Conservation (phyloP, 2,329 filamentous ascomycete genomes). For the Zalaria sp. region DNA sequence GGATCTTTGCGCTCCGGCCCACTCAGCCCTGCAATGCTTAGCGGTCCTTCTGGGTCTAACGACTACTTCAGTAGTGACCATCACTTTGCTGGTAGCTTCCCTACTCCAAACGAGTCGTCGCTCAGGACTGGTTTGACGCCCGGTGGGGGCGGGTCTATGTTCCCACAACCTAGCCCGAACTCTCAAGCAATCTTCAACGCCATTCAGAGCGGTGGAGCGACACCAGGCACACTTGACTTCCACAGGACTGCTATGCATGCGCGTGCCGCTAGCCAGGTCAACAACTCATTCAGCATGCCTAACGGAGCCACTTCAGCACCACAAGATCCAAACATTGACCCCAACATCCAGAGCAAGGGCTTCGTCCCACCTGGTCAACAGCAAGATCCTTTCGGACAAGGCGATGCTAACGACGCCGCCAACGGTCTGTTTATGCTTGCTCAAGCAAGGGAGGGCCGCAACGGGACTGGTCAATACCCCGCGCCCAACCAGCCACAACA, state of each 20-base stretch:
- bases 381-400: constrained; percentile 62
- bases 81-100: constrained; percentile 70
- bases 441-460: constrained; percentile 48
- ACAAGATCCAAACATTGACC: constrained; percentile 22
- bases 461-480: constrained; percentile 40
- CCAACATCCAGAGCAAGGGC: constrained; percentile 9
- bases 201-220: constrained; percentile 67
- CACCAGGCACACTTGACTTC: constrained; percentile 84
- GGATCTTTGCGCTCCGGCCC: constrained; percentile 84
- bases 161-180: constrained; percentile 79
- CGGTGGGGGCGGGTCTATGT: constrained; percentile 93
- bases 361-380: constrained; percentile 13
- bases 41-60: constrained; percentile 54
- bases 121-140: constrained; percentile 83
- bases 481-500: constrained; percentile 24
- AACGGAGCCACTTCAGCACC: constrained; percentile 30
- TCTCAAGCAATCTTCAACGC: constrained; percentile 71
- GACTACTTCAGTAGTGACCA: constrained; percentile 71
- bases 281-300: constrained; percentile 21
- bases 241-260: constrained; percentile 83
- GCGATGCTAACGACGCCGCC: constrained; percentile 84
- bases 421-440: constrained; percentile 90
- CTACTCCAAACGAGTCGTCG: constrained; percentile 92
- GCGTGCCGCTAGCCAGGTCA: constrained; percentile 41
- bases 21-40: constrained; percentile 92